Base-by-base conservation (phyloP, 495 filamentous ascomycete species). In the Geoglossum glabrum region DNA sequence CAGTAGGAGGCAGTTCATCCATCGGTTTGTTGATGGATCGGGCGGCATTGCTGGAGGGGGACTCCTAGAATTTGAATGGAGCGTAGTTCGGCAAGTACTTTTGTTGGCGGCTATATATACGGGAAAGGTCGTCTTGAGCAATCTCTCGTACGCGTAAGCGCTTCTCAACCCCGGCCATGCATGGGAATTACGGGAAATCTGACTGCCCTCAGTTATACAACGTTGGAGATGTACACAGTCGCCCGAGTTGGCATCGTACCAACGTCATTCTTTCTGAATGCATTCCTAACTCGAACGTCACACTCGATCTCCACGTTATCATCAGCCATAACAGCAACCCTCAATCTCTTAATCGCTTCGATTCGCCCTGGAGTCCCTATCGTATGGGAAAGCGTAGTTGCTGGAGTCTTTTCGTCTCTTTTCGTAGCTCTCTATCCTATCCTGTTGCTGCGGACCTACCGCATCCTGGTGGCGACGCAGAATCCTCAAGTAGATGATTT, bases 11-110 rank as follows among this genome's bases (percentile, higher is more conserved):
- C 38, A 63, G 11, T 60, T 67, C 33, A 55, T 54, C 13, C 60
- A 59, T n/a, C 61, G 61, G 59, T 54, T 67, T n/a, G 30, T 60
- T 28, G 62, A 56, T 30, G 64, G 69, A n/a, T 64, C 65, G 1
- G 71, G 73, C 9, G 75, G 76, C n/a, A 76, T 76, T 59, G 73
- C 74, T 45, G 71, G 73, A 26, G 74, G 73, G 23, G 73, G 75
- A 13, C 56, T 77, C 34, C 72, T 78, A 55, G 74, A 74, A 60
- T 70, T 78, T 54, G 72, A 75, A 26, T 63, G 62, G 56, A 49
- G 63, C 9, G 64, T 71, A 26, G 71, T 65, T 1, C 68, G 67
- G 54, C 67, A 67, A 40, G 69, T 72, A 10, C 61, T 77, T 1
- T 73, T 72, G 9, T 60, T 74, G 5, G 71, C 75, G 2, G 57